phyloP scores from a whole-genome alignment of 805 yeast genomes.

The Cyberlindnera galapagoensis region DNA sequence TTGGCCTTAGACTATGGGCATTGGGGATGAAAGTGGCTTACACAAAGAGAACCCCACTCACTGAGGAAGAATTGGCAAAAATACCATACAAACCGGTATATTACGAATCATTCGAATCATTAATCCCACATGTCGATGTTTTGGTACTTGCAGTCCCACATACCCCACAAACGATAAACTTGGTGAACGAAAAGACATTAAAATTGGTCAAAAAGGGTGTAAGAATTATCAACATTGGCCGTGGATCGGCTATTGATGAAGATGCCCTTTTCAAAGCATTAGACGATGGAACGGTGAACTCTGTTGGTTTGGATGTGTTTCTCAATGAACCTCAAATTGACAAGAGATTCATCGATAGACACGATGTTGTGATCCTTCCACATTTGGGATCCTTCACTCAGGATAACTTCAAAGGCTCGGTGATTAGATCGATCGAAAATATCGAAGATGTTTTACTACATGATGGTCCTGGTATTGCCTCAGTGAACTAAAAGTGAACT shows the following conservation, averaged over 20 bases:
- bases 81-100: conserved; percentile 42
- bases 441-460: conserved; percentile 20
- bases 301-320: conserved; percentile 72
- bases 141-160: conserved; percentile 65
- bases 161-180: conserved; percentile 46
- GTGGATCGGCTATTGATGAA: conserved; percentile 67
- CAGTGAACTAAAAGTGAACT: conserved; percentile 11
- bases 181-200: conserved; percentile 45
- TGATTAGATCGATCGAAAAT: conserved; percentile 48
- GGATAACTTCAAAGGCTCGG: conserved; percentile 47
- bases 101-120: conserved; percentile 38
- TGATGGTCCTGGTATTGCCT: conserved; percentile 13
- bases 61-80: conserved; percentile 26
- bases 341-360: conserved; percentile 42
- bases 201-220: conserved; percentile 44
- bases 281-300: conserved; percentile 49
- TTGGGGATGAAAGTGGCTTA: conserved; percentile 64
- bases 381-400: conserved; percentile 67
- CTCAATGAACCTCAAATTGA: conserved; percentile 55
- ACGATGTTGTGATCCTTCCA: conserved; percentile 54
- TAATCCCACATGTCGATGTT: conserved; percentile 42
- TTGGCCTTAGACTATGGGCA: conserved; percentile 48
- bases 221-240: conserved; percentile 66
- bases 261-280: conserved; percentile 57
- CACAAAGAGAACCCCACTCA: conserved; percentile 45